Evolutionary conservation across 495 filamentous ascomycete species (phyloP).

Genomic region (Rusavskia elegans): DNA sequence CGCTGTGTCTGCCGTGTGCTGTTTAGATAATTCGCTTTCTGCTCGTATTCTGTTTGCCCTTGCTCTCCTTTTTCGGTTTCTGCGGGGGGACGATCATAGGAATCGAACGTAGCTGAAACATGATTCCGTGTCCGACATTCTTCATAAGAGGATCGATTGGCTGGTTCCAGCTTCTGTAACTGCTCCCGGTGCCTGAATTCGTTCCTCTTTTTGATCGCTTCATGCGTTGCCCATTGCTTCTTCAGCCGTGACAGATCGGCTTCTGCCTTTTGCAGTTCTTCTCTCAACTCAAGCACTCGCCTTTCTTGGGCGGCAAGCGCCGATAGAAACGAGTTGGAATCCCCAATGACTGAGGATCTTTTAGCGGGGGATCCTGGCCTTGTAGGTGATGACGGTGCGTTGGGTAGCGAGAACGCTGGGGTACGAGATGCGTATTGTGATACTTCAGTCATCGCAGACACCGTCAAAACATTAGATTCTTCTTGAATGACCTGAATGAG

Average conservation of each 20-base stretch:
- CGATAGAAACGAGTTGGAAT: constrained; percentile 65
- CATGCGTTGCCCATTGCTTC: constrained; percentile 64
- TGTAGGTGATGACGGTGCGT: no score
- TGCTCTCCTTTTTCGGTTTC: background rate
- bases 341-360: constrained; percentile 17
- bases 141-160: background rate
- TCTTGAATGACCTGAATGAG: no score
- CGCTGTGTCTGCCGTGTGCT: constrained; percentile 24
- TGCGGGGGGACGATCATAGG: no score
- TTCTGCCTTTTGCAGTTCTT: constrained; percentile 74
- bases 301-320: constrained; percentile 86
- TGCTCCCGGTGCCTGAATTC: constrained; percentile 41
- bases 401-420: no score
- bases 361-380: no score
- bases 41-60: constrained; percentile 34
- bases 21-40: constrained; percentile 24
- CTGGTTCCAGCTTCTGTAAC: constrained; percentile 34
- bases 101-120: no score
- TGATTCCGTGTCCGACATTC: background rate
- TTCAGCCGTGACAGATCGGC: constrained; percentile 60
- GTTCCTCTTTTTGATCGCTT: constrained; percentile 60
- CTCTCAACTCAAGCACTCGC: constrained; percentile 77
- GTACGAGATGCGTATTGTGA: no score
- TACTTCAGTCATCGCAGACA: no score
- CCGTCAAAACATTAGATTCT: no score